Evolutionary conservation across 1,139 yeast genomes (phyloP).

Genomic region (Taphrina wiesneri): DNA sequence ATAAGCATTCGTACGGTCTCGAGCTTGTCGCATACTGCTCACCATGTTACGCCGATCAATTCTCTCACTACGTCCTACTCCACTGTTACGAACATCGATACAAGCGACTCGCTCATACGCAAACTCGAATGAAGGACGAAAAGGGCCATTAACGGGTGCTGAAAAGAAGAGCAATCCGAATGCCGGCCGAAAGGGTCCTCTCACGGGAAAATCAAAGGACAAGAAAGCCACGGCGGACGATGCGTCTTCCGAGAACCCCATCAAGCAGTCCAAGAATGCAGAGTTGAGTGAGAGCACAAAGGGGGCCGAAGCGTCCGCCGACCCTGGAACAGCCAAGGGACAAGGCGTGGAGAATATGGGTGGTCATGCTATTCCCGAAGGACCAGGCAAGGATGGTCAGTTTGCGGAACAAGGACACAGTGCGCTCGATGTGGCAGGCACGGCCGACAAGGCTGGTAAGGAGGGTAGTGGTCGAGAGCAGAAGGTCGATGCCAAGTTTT

Average conservation of each 20-base stretch:
- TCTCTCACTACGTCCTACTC: not conserved
- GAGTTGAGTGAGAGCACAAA: constrained; percentile 15
- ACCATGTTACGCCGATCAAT: not conserved
- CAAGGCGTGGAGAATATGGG: constrained; percentile 21
- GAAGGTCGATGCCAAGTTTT: constrained; percentile 17
- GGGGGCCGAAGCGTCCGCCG: constrained; percentile 12
- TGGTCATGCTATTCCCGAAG: constrained; percentile 20
- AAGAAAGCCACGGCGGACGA: not conserved
- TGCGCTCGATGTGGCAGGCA: constrained; percentile 12
- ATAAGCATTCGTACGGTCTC: no score
- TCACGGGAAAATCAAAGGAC: constrained; percentile 7
- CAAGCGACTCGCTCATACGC: not conserved
- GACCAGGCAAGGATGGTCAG: constrained; percentile 14
- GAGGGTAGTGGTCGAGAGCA: constrained; percentile 1
- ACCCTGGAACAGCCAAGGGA: constrained; percentile 1
- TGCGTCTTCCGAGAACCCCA: not conserved
- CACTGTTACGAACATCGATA: not conserved
- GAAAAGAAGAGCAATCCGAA: constrained; percentile 3
- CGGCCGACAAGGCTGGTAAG: not conserved
- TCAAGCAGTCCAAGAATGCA: not conserved
- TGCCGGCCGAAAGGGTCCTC: constrained; percentile 15
- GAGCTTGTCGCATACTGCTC: no score
- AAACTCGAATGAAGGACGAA: not conserved
- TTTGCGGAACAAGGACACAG: constrained; percentile 17
- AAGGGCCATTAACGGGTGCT: constrained; percentile 17